A percentile compares a stretch with the other conserved stretches of the same genome.
Conservation (phyloP, 305 asterid species). For the Petunia hybrid region DNA sequence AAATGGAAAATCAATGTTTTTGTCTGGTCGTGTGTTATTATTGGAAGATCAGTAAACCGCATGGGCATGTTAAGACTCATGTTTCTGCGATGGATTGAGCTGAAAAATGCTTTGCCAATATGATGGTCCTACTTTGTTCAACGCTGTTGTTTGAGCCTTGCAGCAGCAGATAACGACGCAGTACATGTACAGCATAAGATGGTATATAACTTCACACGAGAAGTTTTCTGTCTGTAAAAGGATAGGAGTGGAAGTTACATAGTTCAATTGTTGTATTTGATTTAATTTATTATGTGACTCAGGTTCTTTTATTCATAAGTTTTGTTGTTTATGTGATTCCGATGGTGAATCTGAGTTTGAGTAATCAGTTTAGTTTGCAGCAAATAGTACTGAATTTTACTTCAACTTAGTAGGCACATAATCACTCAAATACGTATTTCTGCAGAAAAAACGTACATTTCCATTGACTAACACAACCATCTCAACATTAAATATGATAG, state of each 20-base stretch:
- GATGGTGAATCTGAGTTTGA: background rate
- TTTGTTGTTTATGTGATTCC: constrained; percentile 6
- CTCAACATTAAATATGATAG: too few species aligned
- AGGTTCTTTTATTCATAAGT: constrained; percentile 18
- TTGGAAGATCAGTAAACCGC: background rate
- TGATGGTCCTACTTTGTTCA: background rate
- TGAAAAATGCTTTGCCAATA: background rate
- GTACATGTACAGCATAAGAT: constrained; percentile 23
- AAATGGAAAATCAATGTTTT: background rate
- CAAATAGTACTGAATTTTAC: background rate
- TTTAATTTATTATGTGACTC: background rate
- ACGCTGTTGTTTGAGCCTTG: constrained; percentile 23
- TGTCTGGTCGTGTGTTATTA: background rate
- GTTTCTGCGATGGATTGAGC: background rate
- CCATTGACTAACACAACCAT: too few species aligned
- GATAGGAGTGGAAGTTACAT: background rate
- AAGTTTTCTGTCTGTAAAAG: background rate
- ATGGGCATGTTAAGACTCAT: background rate
- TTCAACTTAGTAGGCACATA: background rate
- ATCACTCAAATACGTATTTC: too few species aligned
- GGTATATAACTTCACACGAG: constrained; percentile 24
- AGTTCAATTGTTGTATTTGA: constrained; percentile 22
- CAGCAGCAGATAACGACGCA: background rate
- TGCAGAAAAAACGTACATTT: too few species aligned
- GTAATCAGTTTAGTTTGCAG: background rate